Percentiles rank a stretch among this genome's conserved stretches.
These are phyloP conservation scores for Xylaria sp. DNA, from an alignment of 2,329 filamentous ascomycete genomes.

Conservation along the genomic window DNA sequence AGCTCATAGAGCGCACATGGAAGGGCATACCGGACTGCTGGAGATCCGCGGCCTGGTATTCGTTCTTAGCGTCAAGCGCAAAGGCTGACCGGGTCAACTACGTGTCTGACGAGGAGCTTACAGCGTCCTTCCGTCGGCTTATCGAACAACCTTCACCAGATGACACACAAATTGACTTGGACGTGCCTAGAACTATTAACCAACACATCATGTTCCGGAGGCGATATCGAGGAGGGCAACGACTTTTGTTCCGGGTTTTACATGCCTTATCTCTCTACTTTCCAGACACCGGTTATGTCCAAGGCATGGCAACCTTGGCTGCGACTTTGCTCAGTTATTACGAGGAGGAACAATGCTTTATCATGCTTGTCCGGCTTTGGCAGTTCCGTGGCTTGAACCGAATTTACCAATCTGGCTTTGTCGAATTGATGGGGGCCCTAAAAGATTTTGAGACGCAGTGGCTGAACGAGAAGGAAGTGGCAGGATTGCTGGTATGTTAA, in stretches of 20 bases:
- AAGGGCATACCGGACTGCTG: slow-evolving; percentile 98
- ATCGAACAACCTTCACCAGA: slow-evolving; percentile 82
- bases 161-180: slow-evolving; percentile 96
- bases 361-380: slow-evolving; percentile 98
- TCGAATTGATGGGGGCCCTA: slow-evolving; percentile 85
- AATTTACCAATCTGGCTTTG: slow-evolving; percentile 86
- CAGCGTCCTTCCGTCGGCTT: slow-evolving; percentile 76
- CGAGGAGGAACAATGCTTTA: slow-evolving; percentile 92
- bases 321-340: slow-evolving; percentile 96
- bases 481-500: slow-evolving; percentile 77
- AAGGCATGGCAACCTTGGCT: slow-evolving; percentile 95
- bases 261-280: slow-evolving; percentile 93
- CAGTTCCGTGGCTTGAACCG: slow-evolving; percentile 85
- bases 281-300: slow-evolving; percentile 91
- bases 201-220: slow-evolving; percentile 97
- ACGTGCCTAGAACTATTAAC: slow-evolving; percentile 94
- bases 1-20: slow-evolving; percentile 92
- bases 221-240: slow-evolving; percentile 90
- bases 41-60: slow-evolving; percentile 94
- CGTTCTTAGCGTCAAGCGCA: slow-evolving; percentile 84
- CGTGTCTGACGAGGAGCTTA: slow-evolving; percentile 76
- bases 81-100: slow-evolving; percentile 68
- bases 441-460: slow-evolving; percentile 86
- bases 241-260: slow-evolving; percentile 89
- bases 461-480: slow-evolving; percentile 82